Evolutionary conservation across 768 basidiomycete species (phyloP).

Genomic region (Amanita phalloides): DNA sequence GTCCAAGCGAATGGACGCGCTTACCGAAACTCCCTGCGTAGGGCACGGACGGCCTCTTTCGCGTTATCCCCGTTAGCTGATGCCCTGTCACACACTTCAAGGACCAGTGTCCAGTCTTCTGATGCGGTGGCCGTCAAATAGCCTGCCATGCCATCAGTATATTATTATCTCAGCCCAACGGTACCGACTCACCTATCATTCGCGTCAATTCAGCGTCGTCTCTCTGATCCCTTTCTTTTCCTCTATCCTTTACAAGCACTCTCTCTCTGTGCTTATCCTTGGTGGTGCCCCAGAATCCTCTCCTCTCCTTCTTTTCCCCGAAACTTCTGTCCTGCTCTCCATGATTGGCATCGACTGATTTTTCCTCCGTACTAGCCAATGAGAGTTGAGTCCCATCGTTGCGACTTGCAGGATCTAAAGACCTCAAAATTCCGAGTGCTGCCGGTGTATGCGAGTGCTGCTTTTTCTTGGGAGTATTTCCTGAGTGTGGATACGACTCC

Average conservation of each 20-base stretch:
- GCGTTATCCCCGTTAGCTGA: conserved; percentile 61
- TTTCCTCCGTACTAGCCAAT: conserved; percentile 22
- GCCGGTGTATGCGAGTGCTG: conserved; percentile 20
- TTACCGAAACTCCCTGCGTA: conserved; percentile 81
- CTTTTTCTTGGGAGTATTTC: conserved; percentile 8
- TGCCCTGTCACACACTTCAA: conserved; percentile 81
- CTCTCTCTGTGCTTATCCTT: conserved; percentile 22
- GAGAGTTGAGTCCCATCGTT: conserved; percentile 18
- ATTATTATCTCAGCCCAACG: neutral
- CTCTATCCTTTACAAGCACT: conserved; percentile 17
- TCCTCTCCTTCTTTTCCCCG: conserved; percentile 39
- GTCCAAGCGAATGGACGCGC: conserved; percentile 1
- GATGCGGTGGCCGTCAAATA: conserved; percentile 69
- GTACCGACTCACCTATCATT: conserved; percentile 48
- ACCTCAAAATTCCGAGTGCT: conserved; percentile 45
- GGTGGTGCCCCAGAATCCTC: conserved; percentile 40
- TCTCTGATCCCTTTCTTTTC: conserved; percentile 13
- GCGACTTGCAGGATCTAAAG: conserved; percentile 44
- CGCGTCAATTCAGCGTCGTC: conserved; percentile 45
- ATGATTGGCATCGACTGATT: conserved; percentile 22
- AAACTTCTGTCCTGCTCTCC: conserved; percentile 10
- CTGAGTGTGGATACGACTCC: neutral
- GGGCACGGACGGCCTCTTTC: conserved; percentile 75
- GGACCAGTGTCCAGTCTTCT: conserved; percentile 73
- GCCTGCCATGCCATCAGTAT: conserved; percentile 24